A percentile compares a stretch with the other conserved stretches of the same genome.
Conservation (phyloP, 139 green algal genomes). For the Micromonas commoda region DNA sequence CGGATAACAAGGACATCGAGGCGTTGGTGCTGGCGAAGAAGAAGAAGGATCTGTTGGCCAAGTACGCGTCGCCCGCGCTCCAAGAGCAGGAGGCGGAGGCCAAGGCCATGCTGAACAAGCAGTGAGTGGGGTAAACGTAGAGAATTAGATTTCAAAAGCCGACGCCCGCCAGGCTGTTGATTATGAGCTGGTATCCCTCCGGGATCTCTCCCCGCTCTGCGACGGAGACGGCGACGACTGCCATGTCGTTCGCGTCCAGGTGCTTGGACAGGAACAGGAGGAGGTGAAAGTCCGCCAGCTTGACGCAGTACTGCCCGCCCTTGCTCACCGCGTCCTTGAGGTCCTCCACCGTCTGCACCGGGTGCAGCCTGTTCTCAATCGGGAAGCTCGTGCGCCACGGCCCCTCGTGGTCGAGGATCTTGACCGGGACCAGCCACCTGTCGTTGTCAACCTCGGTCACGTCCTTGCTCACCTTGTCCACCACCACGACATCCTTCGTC, state of each 20-base stretch:
- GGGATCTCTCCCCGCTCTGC: background rate
- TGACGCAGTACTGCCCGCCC: slow-evolving; percentile 54
- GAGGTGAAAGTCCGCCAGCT: slow-evolving; percentile 88
- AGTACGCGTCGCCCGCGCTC: slow-evolving; percentile 71
- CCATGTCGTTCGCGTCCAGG: slow-evolving; percentile 50
- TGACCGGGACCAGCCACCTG: slow-evolving; percentile 86
- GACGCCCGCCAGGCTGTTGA: background rate
- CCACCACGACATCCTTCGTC: slow-evolving; percentile 42
- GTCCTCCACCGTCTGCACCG: slow-evolving; percentile 55
- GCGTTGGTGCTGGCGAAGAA: slow-evolving; percentile 76
- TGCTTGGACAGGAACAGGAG: slow-evolving; percentile 87
- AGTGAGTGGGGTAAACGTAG: background rate
- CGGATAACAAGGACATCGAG: slow-evolving; percentile 85
- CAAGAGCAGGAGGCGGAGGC: slow-evolving; percentile 12
- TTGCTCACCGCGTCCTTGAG: slow-evolving; percentile 66
- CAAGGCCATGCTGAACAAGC: slow-evolving; percentile 14
- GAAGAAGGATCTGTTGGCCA: slow-evolving; percentile 74
- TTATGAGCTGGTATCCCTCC: slow-evolving; percentile 11
- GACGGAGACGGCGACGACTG: background rate
- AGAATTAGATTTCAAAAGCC: too few relatives aligned
- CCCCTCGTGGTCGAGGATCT: slow-evolving; percentile 84
- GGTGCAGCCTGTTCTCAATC: slow-evolving; percentile 87
- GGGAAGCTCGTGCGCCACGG: slow-evolving; percentile 66
- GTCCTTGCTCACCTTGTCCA: slow-evolving; percentile 47
- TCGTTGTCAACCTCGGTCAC: slow-evolving; percentile 87